Base-by-base conservation (phyloP, 441 rosid genomes). In the Gossypium aridum region DNA sequence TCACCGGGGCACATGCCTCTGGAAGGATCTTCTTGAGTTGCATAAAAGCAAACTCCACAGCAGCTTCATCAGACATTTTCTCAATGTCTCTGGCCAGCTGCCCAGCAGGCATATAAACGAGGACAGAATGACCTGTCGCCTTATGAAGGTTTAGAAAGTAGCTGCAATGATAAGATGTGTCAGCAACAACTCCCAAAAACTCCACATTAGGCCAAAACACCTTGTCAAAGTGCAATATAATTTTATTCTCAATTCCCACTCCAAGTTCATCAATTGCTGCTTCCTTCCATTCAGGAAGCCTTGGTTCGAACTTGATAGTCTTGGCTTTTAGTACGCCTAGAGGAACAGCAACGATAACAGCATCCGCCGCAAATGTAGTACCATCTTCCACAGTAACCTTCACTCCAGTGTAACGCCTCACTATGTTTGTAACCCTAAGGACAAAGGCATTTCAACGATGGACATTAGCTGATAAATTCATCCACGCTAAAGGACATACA, bases 181-280 rank as follows among this genome's bases (percentile, higher is more conserved):
- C 97, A 62, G 98, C 92, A 78, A 96, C 98, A 63, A 96, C 94
- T 64, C 99, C 98, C 70, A 96, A 76, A 84, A 96, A 96, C 88
- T 96, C 99, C 39, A 96, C 99, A 61, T 93, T 93, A 54, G 98
- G 97, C 98, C 98, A 96, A 81, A 96, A 96, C 56, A 96, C 98
- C 70, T 89, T 83, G 72, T 88, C 92, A 47, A 96, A 96, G 81
- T 91, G 92, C 82, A 93, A 70, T 13, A 85, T 79, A 73, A 96
- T 91, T 87, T 93, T 93, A 81, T 96, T 96, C 85, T 96, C 99
- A 60, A 90, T 89, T 63, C 99, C 99, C 77, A 96, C 91, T 43
- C 97, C 98, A 4, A 96, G 92, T 68, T 92, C 93, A 5, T 85
- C 81, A 70, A 96, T 93, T 75, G 98, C 98, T 63, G 85, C 88